Evolutionary conservation across 352 stramenopile genomes (phyloP).

Genomic region (Globisporangium alternatum): DNA sequence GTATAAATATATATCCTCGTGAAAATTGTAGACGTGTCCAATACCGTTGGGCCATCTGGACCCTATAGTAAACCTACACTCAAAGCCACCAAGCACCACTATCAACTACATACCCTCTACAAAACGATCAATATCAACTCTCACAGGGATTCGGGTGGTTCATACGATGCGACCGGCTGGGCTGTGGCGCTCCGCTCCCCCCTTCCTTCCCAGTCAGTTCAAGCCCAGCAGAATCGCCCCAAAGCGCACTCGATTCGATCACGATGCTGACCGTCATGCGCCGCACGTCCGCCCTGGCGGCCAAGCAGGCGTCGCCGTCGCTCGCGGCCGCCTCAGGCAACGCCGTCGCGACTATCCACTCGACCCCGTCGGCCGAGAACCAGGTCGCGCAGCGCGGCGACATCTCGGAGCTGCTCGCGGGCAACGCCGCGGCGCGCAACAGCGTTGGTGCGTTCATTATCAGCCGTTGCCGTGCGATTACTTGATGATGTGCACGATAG

Average conservation of each 20-base stretch:
- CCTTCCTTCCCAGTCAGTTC: slow-evolving; percentile 12
- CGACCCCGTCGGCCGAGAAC: slow-evolving; percentile 25
- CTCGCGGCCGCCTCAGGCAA: slow-evolving; percentile 8
- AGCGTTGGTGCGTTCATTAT: slow-evolving; percentile 57
- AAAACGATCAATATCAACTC: neutral
- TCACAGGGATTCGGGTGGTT: slow-evolving; percentile 10
- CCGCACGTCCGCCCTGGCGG: slow-evolving; percentile 27
- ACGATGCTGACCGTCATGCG: slow-evolving; percentile 40
- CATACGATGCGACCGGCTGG: neutral
- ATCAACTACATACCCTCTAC: neutral
- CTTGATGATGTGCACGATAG: neutral
- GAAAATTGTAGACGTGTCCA: neutral
- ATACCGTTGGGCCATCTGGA: neutral
- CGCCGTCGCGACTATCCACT: slow-evolving; percentile 28
- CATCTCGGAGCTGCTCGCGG: slow-evolving; percentile 65
- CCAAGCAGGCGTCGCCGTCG: slow-evolving; percentile 15
- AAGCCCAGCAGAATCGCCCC: slow-evolving; percentile 6
- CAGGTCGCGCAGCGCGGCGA: slow-evolving; percentile 50
- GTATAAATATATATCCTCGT: neutral
- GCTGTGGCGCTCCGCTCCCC: slow-evolving; percentile 5
- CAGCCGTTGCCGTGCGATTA: neutral
- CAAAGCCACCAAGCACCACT: neutral
- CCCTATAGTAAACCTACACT: too few relatives aligned
- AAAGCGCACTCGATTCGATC: neutral
- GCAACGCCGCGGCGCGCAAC: slow-evolving; percentile 70